phyloP scores from a whole-genome alignment of 2,329 filamentous ascomycete species.

The Colletotrichum australisinense region DNA sequence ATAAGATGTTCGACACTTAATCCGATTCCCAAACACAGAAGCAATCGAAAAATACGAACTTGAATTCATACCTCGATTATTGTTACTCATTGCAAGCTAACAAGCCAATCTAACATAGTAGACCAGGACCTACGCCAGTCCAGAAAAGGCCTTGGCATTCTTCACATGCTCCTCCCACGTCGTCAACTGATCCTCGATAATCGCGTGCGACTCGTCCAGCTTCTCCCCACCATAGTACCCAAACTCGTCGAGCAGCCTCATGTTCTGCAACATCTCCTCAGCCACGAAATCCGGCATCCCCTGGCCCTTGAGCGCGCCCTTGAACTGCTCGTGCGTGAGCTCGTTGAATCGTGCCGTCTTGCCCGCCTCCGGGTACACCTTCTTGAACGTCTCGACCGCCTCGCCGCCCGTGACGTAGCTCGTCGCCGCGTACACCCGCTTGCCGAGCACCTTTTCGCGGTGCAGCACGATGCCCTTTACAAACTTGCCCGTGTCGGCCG shows the following conservation, averaged over 20 bases:
- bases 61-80: background rate
- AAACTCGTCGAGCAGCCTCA: conserved; percentile 53
- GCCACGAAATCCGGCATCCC: conserved; percentile 40
- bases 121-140: conserved; percentile 44
- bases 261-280: conserved; percentile 55
- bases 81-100: background rate
- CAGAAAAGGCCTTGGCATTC: conserved; percentile 46
- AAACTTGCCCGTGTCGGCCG: conserved; percentile 55
- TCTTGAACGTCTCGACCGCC: conserved; percentile 43
- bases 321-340: conserved; percentile 48
- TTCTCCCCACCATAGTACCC: conserved; percentile 53
- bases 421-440: conserved; percentile 49
- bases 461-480: conserved; percentile 44
- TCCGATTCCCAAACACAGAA: background rate
- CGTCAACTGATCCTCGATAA: conserved; percentile 50
- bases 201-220: conserved; percentile 44
- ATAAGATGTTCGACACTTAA: background rate
- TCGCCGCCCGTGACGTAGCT: conserved; percentile 49
- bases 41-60: background rate
- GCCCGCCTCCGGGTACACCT: conserved; percentile 48
- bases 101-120: background rate
- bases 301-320: conserved; percentile 44
- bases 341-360: conserved; percentile 45
- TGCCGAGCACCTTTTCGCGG: conserved; percentile 42
- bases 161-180: conserved; percentile 52